Evolutionary conservation across 1,284 basidiomycete species (phyloP).

Genomic region (Malassezia brasiliensis): DNA sequence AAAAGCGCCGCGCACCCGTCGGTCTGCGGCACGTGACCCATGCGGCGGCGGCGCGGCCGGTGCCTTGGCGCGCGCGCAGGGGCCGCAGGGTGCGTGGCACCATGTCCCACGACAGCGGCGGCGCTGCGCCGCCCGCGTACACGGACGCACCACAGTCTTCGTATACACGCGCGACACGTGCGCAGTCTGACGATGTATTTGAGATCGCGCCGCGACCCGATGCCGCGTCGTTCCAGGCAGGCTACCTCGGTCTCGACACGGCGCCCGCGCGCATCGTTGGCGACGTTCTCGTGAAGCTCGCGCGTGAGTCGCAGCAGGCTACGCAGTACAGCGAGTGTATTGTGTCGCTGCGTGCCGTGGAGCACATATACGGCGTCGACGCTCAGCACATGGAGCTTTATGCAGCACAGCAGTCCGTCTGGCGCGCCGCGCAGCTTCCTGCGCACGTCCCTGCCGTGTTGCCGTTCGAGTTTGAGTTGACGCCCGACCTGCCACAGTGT

Average conservation of each 20-base stretch:
- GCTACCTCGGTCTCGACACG: slow-evolving; percentile 39
- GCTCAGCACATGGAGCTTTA: slow-evolving; percentile 26
- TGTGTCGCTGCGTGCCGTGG: not conserved
- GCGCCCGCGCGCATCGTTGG: slow-evolving; percentile 38
- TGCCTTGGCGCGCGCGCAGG: too few species aligned
- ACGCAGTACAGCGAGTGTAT: not conserved
- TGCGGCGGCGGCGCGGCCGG: too few species aligned
- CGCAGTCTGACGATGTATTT: slow-evolving; percentile 18
- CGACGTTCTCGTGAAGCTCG: slow-evolving; percentile 42
- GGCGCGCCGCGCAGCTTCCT: slow-evolving; percentile 14
- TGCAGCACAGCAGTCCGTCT: slow-evolving; percentile 23
- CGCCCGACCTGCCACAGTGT: slow-evolving; percentile 42
- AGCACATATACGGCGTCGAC: not conserved
- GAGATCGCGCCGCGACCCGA: slow-evolving; percentile 39
- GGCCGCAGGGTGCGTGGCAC: too few species aligned
- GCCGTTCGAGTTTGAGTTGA: slow-evolving; percentile 39
- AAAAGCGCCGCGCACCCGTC: not conserved
- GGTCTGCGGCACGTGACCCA: not conserved
- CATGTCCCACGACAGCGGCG: not conserved
- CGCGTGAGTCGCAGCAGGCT: not conserved
- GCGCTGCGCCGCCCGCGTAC: not conserved
- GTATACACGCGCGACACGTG: too few species aligned
- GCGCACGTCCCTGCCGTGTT: slow-evolving; percentile 25
- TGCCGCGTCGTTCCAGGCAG: slow-evolving; percentile 42
- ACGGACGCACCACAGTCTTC: too few species aligned